Conservation (phyloP, 176 grass and related monocot genomes). For the Echinochloa phyllopogon region DNA sequence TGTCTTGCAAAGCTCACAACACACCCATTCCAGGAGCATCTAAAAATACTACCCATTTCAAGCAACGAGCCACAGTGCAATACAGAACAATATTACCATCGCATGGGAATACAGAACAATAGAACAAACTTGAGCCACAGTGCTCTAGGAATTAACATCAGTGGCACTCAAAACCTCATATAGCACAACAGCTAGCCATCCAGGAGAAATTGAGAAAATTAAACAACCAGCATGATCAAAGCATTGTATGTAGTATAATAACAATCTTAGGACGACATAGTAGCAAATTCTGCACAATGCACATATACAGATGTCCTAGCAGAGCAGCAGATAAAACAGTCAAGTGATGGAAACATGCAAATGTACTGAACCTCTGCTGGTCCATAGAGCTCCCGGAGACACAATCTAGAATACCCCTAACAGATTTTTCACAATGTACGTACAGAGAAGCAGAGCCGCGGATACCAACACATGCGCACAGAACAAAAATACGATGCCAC, state of each 20-base stretch:
- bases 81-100: slow-evolving; percentile 3
- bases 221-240: slow-evolving; percentile 1
- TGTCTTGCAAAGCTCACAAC: background rate
- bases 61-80: too few relatives aligned
- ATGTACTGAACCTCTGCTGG: slow-evolving; percentile 10
- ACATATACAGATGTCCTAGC: background rate
- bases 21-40: background rate
- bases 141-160: background rate
- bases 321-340: background rate
- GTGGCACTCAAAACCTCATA: background rate
- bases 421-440: background rate
- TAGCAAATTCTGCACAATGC: slow-evolving; percentile 11
- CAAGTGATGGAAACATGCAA: background rate
- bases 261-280: background rate
- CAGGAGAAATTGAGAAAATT: background rate
- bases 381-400: background rate
- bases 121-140: background rate
- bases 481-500: slow-evolving; percentile 27
- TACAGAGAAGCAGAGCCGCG: background rate
- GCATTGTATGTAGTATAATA: background rate
- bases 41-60: slow-evolving; percentile 21
- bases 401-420: background rate
- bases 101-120: background rate
- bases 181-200: background rate
- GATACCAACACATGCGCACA: background rate